Evolutionary conservation across 2,329 filamentous ascomycete genomes (phyloP).

Genomic region (Aspergillus sp.): DNA sequence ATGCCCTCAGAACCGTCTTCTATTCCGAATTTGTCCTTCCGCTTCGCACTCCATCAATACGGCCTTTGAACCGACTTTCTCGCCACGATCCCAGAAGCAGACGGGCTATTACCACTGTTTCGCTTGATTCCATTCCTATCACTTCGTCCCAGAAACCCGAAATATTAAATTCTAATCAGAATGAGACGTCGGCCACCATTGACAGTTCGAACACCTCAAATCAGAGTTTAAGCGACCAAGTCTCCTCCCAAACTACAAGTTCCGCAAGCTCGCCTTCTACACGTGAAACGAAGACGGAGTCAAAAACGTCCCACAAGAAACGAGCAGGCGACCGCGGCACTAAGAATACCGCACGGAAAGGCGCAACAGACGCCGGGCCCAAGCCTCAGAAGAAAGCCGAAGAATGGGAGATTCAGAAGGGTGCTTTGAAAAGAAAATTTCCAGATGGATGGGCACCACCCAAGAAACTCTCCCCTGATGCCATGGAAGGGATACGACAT

Average conservation of each 20-base stretch:
- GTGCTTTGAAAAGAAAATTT: constrained; percentile 73
- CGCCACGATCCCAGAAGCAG: background rate
- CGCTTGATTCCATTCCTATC: constrained; percentile 4
- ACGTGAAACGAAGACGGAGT: background rate
- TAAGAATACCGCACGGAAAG: background rate
- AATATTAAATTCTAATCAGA: background rate
- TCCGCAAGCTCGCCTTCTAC: background rate
- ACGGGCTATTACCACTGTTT: background rate
- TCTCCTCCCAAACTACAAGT: background rate
- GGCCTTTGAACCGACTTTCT: constrained; percentile 1
- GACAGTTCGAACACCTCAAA: background rate
- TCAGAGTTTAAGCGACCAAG: background rate
- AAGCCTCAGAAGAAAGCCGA: constrained; percentile 41
- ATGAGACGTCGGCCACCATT: background rate
- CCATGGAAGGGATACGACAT: constrained; percentile 82
- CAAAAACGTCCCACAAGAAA: background rate
- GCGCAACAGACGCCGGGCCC: background rate
- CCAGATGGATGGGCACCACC: constrained; percentile 74
- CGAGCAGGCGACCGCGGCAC: background rate
- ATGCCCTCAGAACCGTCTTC: constrained; percentile 24
- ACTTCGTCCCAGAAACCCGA: background rate
- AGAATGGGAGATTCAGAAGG: constrained; percentile 75
- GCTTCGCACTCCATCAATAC: constrained; percentile 9
- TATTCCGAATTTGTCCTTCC: constrained; percentile 22
- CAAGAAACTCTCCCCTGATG: constrained; percentile 88